Evolutionary conservation across 805 yeast genomes (phyloP), one percentile per base, ranked within the genome.

Genomic region (Yarrowia sp.): DNA sequence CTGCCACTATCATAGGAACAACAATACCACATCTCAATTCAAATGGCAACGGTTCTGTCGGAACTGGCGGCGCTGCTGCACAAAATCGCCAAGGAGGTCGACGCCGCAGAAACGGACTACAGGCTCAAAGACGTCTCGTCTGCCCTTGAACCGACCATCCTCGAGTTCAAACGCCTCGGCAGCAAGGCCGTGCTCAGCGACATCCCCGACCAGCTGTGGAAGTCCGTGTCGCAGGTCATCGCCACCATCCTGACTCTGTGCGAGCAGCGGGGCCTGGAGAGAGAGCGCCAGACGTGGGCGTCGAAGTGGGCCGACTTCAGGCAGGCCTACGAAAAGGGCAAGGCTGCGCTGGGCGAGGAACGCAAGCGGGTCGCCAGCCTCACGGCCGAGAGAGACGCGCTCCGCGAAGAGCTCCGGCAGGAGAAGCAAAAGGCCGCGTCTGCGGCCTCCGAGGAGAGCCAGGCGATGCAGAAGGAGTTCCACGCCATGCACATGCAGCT

Each of bases 291-390:
- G 5, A 6, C 12, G 21, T 47, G 56, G 56, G 22, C 56, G 4
- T 32, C 56, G 8, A 33, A 32, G 21, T 47, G 35, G 22, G 12
- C 16, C 21, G 8, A 39, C 9, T 47, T 47, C 39, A 47, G 32
- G 21, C 31, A 32, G 39, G 32, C 56, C 3, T 47, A 47, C 21
- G 41, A 47, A 32, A 47, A 47, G 16, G 56, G 56, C 41, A 47
- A 47, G 22, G 27, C 56, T 14, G 56, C 56, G 6, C 21, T 47
- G 1, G 39, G 39, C n/a, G 56, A 32, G 12, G 56, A 47, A 18
- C 56, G 56, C 21, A 32, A 14, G 19, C 39, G 56, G 19, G n/a
- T 10, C 27, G 19, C 39, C 7, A 32, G 9, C 7, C 39, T 47
- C 33, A 47, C 32, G 16, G 4, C 56, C 19, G 56, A 47, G 12